A percentile compares a stretch with the other conserved stretches of the same genome.
These are phyloP conservation scores for Naumovozyma baii DNA, from an alignment of 805 yeast genomes.

Conservation along the genomic window DNA sequence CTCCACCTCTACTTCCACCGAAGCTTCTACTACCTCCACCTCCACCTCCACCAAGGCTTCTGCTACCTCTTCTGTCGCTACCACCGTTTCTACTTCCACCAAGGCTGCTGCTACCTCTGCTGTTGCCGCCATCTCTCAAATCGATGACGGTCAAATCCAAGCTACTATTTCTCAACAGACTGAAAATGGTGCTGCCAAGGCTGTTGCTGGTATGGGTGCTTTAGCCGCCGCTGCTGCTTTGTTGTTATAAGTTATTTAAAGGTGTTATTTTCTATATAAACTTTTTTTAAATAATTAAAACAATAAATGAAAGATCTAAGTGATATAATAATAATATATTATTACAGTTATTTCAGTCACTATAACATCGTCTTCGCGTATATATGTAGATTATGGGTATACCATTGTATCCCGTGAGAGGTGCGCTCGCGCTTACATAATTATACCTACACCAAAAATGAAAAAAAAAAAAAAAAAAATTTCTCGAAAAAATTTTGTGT, in stretches of 20 bases:
- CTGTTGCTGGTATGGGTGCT: slow-evolving; percentile 9
- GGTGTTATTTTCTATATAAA: too few relatives aligned
- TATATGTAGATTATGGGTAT: too few relatives aligned
- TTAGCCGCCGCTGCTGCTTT: slow-evolving; percentile 10
- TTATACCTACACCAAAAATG: neutral
- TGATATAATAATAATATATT: too few relatives aligned
- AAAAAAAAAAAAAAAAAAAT: too few relatives aligned
- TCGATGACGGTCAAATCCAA: slow-evolving; percentile 4
- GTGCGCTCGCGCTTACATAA: neutral
- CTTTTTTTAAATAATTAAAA: too few relatives aligned
- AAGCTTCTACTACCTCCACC: slow-evolving; percentile 3
- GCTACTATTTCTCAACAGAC: slow-evolving; percentile 4
- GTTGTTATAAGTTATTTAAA: slow-evolving; percentile 8
- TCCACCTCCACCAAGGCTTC: slow-evolving; percentile 3
- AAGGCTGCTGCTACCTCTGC: slow-evolving; percentile 8
- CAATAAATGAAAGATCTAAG: too few relatives aligned
- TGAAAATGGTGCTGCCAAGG: slow-evolving; percentile 4
- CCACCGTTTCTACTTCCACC: slow-evolving; percentile 2
- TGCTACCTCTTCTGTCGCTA: slow-evolving; percentile 2
- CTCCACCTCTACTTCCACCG: slow-evolving; percentile 3
- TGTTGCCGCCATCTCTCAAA: slow-evolving; percentile 7
- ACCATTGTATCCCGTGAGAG: too few relatives aligned
- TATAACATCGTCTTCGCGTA: too few relatives aligned
- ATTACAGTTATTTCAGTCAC: too few relatives aligned
- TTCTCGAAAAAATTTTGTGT: too few relatives aligned